Evolutionary conservation across 192 early-diverging fungal species (phyloP).

Genomic region (Coemansia sp.): DNA sequence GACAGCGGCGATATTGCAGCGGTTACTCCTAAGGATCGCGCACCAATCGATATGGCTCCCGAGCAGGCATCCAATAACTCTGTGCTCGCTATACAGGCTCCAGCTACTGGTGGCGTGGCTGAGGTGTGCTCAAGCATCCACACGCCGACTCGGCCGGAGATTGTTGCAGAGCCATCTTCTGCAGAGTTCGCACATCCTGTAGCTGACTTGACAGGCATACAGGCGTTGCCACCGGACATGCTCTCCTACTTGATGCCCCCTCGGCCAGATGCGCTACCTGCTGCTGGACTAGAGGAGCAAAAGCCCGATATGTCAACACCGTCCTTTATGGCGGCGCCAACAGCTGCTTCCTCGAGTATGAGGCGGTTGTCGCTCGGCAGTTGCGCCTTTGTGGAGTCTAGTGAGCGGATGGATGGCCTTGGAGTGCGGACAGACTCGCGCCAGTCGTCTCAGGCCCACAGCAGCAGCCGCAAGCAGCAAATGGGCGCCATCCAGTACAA

Average conservation of each 20-base stretch:
- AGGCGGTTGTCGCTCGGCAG: constrained; percentile 20
- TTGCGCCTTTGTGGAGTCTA: constrained; percentile 2
- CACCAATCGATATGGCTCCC: not conserved
- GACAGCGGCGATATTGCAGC: not conserved
- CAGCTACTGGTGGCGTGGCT: not conserved
- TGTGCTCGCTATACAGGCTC: not conserved
- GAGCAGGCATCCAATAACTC: not conserved
- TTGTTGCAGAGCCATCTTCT: not conserved
- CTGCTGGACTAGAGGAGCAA: not conserved
- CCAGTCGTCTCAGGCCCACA: constrained; percentile 28
- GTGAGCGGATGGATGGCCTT: constrained; percentile 23
- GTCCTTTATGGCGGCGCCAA: not conserved
- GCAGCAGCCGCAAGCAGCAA: constrained; percentile 14
- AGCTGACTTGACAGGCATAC: constrained; percentile 1
- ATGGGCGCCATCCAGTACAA: constrained; percentile 52
- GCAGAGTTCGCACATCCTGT: not conserved
- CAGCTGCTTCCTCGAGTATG: not conserved
- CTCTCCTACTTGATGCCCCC: not conserved
- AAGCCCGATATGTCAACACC: not conserved
- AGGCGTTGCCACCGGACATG: constrained; percentile 7
- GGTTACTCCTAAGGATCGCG: not conserved
- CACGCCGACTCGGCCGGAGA: not conserved
- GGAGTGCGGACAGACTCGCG: constrained; percentile 21
- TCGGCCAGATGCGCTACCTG: not conserved
- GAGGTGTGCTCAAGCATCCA: not conserved